phyloP scores from a whole-genome alignment of 352 stramenopile genomes.

The Albugo laibachii region DNA sequence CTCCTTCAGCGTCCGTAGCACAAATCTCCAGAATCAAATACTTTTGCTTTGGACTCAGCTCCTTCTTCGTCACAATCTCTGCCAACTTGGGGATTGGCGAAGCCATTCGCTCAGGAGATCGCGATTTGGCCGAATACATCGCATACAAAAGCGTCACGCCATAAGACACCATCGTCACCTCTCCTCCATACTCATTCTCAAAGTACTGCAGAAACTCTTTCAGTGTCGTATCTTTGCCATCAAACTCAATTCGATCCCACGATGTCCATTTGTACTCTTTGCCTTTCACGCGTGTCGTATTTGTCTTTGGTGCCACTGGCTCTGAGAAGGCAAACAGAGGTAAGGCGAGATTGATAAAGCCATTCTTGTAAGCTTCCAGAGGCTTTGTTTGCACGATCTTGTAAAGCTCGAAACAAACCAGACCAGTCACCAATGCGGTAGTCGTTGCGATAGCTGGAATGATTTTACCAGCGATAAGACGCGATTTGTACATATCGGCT shows the following conservation, averaged over 20 bases:
- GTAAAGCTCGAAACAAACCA: constrained; percentile 96
- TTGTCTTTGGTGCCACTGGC: constrained; percentile 85
- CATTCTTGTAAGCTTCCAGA: constrained; percentile 95
- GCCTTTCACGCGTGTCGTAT: constrained; percentile 84
- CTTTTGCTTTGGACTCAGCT: constrained; percentile 86
- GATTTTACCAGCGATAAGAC: constrained; percentile 99
- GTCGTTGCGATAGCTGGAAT: constrained; percentile 99
- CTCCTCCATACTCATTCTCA: constrained; percentile 89
- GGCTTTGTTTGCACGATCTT: constrained; percentile 85
- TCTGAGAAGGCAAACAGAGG: constrained; percentile 97
- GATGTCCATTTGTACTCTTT: constrained; percentile 94
- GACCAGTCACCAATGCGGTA: constrained; percentile 94
- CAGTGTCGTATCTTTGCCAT: constrained; percentile 91
- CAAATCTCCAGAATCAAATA: constrained; percentile 94
- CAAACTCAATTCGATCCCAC: constrained; percentile 94
- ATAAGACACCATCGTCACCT: constrained; percentile 97
- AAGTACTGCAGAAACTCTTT: constrained; percentile 92
- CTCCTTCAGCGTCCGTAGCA: constrained; percentile 88
- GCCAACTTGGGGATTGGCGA: constrained; percentile 95
- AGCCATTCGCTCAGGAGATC: constrained; percentile 86
- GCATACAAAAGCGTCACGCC: constrained; percentile 83
- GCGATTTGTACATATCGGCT: constrained; percentile 93
- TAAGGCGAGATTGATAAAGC: constrained; percentile 95
- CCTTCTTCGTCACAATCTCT: constrained; percentile 90
- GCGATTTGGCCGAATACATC: constrained; percentile 77